phyloP scores from a whole-genome alignment of 2,329 filamentous ascomycete genomes.

The Colletotrichum costaricense region DNA sequence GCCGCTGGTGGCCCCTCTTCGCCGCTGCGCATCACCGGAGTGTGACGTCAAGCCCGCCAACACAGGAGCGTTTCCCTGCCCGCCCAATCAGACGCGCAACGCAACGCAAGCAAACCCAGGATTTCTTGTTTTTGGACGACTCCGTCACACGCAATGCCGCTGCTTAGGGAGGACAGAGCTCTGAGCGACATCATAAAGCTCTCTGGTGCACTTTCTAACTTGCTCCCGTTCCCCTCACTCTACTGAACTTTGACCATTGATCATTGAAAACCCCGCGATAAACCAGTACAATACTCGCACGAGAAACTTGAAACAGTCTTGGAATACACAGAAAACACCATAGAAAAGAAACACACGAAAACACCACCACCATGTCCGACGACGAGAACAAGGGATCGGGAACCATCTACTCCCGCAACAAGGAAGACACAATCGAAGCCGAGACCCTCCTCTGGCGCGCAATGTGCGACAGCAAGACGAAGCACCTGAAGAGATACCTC shows the following conservation, averaged over 20 bases:
- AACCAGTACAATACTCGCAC: background rate
- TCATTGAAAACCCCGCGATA: background rate
- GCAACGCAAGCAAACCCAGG: background rate
- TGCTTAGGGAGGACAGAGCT: slow-evolving; percentile 24
- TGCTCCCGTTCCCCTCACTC: background rate
- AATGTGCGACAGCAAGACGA: slow-evolving; percentile 46
- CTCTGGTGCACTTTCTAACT: background rate
- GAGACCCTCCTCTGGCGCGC: slow-evolving; percentile 48
- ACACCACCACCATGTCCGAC: slow-evolving; percentile 21
- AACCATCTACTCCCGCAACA: slow-evolving; percentile 48
- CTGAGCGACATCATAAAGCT: slow-evolving; percentile 30
- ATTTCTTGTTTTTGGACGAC: slow-evolving; percentile 31
- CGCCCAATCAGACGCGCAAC: slow-evolving; percentile 17
- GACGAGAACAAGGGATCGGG: slow-evolving; percentile 21
- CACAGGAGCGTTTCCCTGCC: background rate
- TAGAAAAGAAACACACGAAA: background rate
- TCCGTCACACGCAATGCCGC: slow-evolving; percentile 26
- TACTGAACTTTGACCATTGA: background rate
- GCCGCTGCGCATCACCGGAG: slow-evolving; percentile 14
- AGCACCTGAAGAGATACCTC: slow-evolving; percentile 47
- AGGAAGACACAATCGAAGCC: slow-evolving; percentile 48
- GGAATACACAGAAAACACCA: background rate
- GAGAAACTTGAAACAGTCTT: background rate
- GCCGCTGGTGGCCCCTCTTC: slow-evolving; percentile 1
- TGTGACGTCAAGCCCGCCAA: slow-evolving; percentile 32